A percentile compares a stretch with the other conserved stretches of the same genome.
Evolutionary conservation across 768 basidiomycete species (phyloP).

Genomic region (Psilocybe cyanescens): DNA sequence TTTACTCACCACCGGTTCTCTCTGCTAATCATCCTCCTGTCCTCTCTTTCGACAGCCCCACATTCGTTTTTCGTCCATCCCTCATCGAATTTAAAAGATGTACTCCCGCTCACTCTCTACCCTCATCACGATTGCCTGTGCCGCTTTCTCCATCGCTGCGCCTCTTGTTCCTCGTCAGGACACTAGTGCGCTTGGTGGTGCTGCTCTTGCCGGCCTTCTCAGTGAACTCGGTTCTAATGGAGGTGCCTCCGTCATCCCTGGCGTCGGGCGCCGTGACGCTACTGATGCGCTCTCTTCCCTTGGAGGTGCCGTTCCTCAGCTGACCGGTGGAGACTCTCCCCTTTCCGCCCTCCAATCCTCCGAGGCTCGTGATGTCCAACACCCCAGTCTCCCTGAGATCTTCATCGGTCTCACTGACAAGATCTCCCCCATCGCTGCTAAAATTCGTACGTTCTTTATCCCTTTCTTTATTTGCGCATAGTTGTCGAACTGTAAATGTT

Average conservation of each 20-base stretch:
- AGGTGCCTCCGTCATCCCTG: too few relatives aligned
- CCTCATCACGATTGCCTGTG: slow-evolving; percentile 25
- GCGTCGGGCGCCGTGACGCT: too few relatives aligned
- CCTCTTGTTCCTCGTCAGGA: not conserved
- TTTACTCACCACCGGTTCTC: not conserved
- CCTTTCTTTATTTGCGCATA: not conserved
- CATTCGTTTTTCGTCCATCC: slow-evolving; percentile 12
- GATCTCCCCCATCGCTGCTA: slow-evolving; percentile 16
- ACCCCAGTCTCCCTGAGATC: slow-evolving; percentile 17
- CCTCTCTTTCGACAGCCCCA: slow-evolving; percentile 12
- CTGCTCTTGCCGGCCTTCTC: not conserved
- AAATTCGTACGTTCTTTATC: slow-evolving; percentile 18
- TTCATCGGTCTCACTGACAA: slow-evolving; percentile 10
- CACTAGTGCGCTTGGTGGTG: not conserved
- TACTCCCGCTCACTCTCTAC: slow-evolving; percentile 25
- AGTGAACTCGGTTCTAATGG: too few relatives aligned
- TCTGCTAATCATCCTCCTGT: not conserved
- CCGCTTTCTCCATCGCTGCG: slow-evolving; percentile 18
- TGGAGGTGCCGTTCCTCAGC: too few relatives aligned
- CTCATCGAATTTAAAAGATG: slow-evolving; percentile 19
- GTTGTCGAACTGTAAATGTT: not conserved
- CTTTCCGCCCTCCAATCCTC: not conserved
- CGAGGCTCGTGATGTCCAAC: not conserved
- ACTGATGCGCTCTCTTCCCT: too few relatives aligned
- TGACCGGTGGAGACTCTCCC: too few relatives aligned